Evolutionary conservation across 1,284 basidiomycete genomes (phyloP), one percentile per base, ranked within the genome.

Genomic region (Thelephora terrestris): DNA sequence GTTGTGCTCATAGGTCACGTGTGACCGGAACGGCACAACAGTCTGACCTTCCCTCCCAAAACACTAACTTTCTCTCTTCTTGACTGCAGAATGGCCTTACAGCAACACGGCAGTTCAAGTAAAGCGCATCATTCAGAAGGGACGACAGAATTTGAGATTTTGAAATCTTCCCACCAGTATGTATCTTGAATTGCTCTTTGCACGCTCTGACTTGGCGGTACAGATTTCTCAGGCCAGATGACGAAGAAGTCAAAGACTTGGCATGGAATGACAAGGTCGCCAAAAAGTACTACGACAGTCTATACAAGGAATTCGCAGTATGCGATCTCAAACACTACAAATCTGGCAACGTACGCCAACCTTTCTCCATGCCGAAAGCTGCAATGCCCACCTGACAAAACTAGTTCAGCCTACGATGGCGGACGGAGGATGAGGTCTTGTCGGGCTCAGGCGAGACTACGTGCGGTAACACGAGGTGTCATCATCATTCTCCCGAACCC

Each of bases 291-390:
- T 94, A 95, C 58, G 70, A 75, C 14, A 85, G 71, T 56, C 75
- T 96, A 5, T 95, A 91, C 62, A 84, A 89, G 52, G 92, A 97
- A 65, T 95, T 85, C 60, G 91, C 91, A 0, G 71, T 96, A 42
- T 91, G 92, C 61, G 90, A 96, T 66, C 69, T 96, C 53, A 95
- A 95, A 66, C 92, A 95, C 62, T 95, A 87, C 73, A 94, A 92
- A 67, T 83, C 85, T 0, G 88, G 90, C n/a, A 84, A 85, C 51
- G 88, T 91, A 43, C 45, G 71, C 56, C 14, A 4, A 29, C 43
- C 5, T 25, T 37, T 27, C 5, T 14, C 37, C 12, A 43, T 21
- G 23, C 35, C 36, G 38, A 6, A 18, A 20, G n/a, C 37, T 34
- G 21, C 32, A 23, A 16, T 16, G 10, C 21, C 9, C 44, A 47